Evolutionary conservation across 331 rosid genomes (phyloP).

Genomic region (Saraca asoca): DNA sequence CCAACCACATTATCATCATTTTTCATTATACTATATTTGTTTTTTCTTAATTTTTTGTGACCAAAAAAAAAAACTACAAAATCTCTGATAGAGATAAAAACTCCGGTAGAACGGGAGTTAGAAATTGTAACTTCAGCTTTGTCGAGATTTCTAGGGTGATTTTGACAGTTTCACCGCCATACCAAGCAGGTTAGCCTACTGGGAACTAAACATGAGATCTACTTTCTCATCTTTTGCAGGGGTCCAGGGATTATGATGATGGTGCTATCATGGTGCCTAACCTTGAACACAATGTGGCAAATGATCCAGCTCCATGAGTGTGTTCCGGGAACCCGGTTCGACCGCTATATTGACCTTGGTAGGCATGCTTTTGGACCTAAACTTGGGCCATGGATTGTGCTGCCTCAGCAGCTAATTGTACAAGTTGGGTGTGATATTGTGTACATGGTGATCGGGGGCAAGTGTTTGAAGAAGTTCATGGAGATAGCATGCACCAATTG

Average conservation of each 20-base stretch:
- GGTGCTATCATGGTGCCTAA: constrained; percentile 70
- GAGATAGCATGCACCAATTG: constrained; percentile 82
- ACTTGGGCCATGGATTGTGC: constrained; percentile 82
- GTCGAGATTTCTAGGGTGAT: no score
- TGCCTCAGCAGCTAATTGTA: constrained; percentile 78
- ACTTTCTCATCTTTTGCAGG: constrained; percentile 44
- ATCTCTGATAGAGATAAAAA: no score
- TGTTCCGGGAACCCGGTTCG: constrained; percentile 79
- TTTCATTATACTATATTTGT: no score
- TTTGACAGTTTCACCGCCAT: no score
- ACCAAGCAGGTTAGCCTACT: no score
- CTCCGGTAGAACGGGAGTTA: no score
- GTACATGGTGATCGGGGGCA: constrained; percentile 83
- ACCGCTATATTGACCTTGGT: constrained; percentile 80
- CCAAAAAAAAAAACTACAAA: no score
- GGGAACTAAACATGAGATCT: no score
- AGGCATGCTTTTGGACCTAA: constrained; percentile 78
- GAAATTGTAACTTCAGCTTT: no score
- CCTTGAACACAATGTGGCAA: constrained; percentile 88
- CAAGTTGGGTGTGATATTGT: constrained; percentile 93
- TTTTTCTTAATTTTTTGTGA: no score
- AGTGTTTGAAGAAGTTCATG: constrained; percentile 76
- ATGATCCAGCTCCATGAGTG: constrained; percentile 91
- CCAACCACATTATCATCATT: no score
- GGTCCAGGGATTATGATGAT: constrained; percentile 76